These are phyloP conservation scores for Punica granatum DNA, from an alignment of 345 rosid species.

Conservation along the genomic window DNA sequence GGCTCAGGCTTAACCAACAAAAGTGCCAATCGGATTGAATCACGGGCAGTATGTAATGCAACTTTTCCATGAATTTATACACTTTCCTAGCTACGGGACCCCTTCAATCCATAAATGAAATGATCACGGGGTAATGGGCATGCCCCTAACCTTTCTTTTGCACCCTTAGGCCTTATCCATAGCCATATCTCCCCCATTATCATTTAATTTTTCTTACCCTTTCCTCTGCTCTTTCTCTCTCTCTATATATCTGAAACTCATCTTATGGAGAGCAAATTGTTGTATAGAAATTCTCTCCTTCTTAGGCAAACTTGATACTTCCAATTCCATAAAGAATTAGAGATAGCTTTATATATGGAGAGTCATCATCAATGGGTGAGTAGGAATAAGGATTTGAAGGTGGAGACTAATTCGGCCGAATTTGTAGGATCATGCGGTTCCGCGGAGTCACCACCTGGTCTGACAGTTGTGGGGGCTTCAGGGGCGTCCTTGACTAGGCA, in stretches of 20 bases:
- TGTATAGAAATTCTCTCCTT: not conserved
- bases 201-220: not conserved
- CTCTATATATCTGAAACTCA: not conserved
- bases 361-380: not conserved
- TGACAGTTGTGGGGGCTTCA: not conserved
- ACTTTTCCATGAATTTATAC: not conserved
- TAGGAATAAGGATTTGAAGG: conserved; percentile 26
- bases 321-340: not conserved
- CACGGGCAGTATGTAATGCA: not conserved
- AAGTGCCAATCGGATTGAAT: too few species aligned
- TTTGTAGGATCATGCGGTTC: conserved; percentile 15
- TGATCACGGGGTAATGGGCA: not conserved
- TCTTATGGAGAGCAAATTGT: not conserved
- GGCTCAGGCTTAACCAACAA: too few species aligned
- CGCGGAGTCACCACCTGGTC: not conserved
- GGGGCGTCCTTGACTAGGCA: conserved; percentile 33
- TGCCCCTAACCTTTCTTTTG: not conserved
- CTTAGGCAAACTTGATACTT: not conserved
- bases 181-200: not conserved
- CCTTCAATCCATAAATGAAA: not conserved
- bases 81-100: not conserved
- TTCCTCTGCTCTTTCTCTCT: not conserved
- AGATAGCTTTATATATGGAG: not conserved
- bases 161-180: not conserved
- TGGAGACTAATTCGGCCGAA: conserved; percentile 14